Evolutionary conservation across 768 basidiomycete species (phyloP).

Genomic region (Leccinellum luteum): DNA sequence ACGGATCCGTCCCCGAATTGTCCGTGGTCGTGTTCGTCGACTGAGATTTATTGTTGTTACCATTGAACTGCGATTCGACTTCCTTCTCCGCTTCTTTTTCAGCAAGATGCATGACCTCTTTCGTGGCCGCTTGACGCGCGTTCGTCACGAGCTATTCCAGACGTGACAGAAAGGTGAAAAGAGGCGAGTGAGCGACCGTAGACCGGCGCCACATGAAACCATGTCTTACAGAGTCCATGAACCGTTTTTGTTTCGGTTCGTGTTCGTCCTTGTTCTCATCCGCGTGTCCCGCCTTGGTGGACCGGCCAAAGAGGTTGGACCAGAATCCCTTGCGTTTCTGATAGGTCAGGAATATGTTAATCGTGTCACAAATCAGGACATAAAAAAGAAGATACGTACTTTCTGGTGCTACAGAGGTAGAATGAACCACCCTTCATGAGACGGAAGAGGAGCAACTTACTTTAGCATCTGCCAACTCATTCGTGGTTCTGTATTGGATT

Average conservation of each 20-base stretch:
- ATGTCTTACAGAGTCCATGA: constrained; percentile 10
- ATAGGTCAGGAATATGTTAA: not conserved
- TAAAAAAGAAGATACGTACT: not conserved
- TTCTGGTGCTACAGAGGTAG: constrained; percentile 1
- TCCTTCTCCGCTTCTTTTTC: constrained; percentile 11
- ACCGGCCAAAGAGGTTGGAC: constrained; percentile 5
- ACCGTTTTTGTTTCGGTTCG: not conserved
- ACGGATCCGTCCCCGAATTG: not conserved
- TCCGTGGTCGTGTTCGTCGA: not conserved
- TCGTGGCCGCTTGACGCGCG: constrained; percentile 6
- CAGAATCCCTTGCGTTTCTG: constrained; percentile 21
- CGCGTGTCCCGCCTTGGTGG: not conserved
- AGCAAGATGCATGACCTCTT: constrained; percentile 6
- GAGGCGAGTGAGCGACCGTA: too few relatives aligned
- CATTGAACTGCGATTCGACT: not conserved
- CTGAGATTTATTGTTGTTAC: not conserved
- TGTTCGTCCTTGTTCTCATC: not conserved
- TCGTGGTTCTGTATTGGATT: not conserved
- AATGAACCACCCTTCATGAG: not conserved
- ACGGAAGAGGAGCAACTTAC: not conserved
- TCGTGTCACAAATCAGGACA: not conserved
- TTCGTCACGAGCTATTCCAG: not conserved
- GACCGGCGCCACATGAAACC: not conserved
- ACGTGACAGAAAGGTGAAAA: not conserved
- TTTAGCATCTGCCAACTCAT: not conserved